phyloP scores from a whole-genome alignment of 2,329 filamentous ascomycete genomes.

The Calonectria crousiana region DNA sequence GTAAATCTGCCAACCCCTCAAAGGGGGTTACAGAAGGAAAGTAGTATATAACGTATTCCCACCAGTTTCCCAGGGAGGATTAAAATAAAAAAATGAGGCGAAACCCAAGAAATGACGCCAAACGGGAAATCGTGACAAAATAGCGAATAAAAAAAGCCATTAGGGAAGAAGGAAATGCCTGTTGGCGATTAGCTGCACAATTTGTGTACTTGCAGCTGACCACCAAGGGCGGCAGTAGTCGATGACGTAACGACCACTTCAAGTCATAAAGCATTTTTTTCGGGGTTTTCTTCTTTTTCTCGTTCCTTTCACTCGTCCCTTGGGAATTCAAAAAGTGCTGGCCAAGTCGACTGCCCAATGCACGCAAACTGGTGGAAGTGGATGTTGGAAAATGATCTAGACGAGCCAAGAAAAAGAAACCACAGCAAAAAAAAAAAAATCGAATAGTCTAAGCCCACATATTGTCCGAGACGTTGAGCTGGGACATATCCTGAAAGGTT shows the following conservation, averaged over 20 bases:
- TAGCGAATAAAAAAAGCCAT: slow-evolving; percentile 31
- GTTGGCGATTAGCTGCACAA: neutral
- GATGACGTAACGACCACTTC: slow-evolving; percentile 2
- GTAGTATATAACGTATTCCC: slow-evolving; percentile 30
- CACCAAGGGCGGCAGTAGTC: neutral
- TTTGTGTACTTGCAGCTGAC: neutral
- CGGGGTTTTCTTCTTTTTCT: slow-evolving; percentile 26
- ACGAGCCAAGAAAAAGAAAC: slow-evolving; percentile 24
- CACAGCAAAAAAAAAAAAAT: neutral
- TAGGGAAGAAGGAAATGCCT: slow-evolving; percentile 34
- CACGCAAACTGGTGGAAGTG: slow-evolving; percentile 33
- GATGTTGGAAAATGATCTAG: slow-evolving; percentile 29
- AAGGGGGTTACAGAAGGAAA: slow-evolving; percentile 9
- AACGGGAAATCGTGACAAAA: slow-evolving; percentile 31
- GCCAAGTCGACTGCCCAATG: slow-evolving; percentile 18
- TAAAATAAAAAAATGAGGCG: slow-evolving; percentile 12
- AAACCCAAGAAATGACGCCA: slow-evolving; percentile 30
- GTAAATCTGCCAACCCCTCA: slow-evolving; percentile 8
- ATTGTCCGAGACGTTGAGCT: slow-evolving; percentile 38
- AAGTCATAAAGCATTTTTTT: slow-evolving; percentile 30
- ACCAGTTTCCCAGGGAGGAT: slow-evolving; percentile 30
- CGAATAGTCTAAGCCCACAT: slow-evolving; percentile 34
- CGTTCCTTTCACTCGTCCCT: slow-evolving; percentile 34
- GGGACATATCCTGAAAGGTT: slow-evolving; percentile 42
- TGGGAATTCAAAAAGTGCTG: slow-evolving; percentile 20